Conservation (phyloP, 495 filamentous ascomycete genomes). For the Chaetomium tenue region DNA sequence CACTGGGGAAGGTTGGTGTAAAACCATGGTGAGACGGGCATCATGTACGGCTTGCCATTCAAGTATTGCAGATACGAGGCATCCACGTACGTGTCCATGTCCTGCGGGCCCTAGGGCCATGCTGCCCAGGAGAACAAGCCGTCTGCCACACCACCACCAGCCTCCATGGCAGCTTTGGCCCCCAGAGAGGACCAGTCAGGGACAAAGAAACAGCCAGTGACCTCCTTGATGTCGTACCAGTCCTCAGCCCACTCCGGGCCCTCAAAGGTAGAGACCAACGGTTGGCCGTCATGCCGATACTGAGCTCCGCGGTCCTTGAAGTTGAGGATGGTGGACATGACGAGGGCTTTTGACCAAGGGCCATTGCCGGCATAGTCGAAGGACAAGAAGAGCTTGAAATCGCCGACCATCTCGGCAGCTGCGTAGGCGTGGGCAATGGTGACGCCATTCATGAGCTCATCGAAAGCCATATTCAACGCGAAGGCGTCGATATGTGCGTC, state of each 20-base stretch:
- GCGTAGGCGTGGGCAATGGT: background rate
- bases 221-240: slow-evolving; percentile 33
- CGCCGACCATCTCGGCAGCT: background rate
- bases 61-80: slow-evolving; percentile 28
- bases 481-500: background rate
- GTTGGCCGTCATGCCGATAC: slow-evolving; percentile 31
- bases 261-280: slow-evolving; percentile 37
- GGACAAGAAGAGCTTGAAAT: slow-evolving; percentile 44
- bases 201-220: slow-evolving; percentile 35
- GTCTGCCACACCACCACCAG: slow-evolving; percentile 27
- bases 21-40: slow-evolving; percentile 54
- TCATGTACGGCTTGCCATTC: slow-evolving; percentile 19
- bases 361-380: slow-evolving; percentile 40
- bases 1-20: slow-evolving; percentile 58
- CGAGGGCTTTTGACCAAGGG: slow-evolving; percentile 26
- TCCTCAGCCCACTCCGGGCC: slow-evolving; percentile 25
- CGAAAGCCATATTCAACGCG: background rate
- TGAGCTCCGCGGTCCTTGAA: slow-evolving; percentile 34
- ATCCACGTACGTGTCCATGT: slow-evolving; percentile 46
- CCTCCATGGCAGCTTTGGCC: slow-evolving; percentile 7
- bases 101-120: slow-evolving; percentile 47
- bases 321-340: slow-evolving; percentile 20
- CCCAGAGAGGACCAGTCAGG: slow-evolving; percentile 31
- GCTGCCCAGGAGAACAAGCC: slow-evolving; percentile 39
- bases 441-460: background rate